phyloP scores from a whole-genome alignment of 768 basidiomycete species.

The Cystobasidium tubakii region DNA sequence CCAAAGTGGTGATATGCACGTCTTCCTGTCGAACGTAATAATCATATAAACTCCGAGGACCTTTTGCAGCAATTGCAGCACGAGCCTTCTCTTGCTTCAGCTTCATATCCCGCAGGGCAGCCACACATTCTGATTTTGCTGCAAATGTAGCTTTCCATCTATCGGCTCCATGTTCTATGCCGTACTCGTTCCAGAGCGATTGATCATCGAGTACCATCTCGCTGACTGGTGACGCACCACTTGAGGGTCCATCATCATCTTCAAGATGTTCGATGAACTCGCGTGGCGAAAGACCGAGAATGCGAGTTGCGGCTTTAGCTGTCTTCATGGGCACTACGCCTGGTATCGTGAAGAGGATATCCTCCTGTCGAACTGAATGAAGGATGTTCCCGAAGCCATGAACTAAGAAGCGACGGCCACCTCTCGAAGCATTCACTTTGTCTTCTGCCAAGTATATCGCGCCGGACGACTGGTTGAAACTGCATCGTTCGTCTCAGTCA shows the following conservation, averaged over 20 bases:
- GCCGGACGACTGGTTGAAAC: constrained; percentile 15
- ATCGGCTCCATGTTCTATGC: not conserved
- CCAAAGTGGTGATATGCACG: not conserved
- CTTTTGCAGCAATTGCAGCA: not conserved
- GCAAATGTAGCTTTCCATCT: constrained; percentile 21
- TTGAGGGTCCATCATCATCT: not conserved
- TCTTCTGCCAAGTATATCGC: constrained; percentile 16
- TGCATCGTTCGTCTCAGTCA: not conserved
- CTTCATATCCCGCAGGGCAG: not conserved
- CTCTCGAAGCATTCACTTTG: not conserved
- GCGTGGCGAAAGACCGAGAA: constrained; percentile 19
- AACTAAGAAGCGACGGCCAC: constrained; percentile 10
- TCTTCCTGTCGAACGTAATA: not conserved
- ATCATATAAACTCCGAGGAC: constrained; percentile 4
- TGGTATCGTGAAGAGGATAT: constrained; percentile 21
- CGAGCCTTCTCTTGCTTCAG: constrained; percentile 15
- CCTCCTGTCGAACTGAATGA: constrained; percentile 3
- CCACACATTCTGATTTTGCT: constrained; percentile 18
- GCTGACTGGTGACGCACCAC: not conserved
- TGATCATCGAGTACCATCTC: constrained; percentile 1
- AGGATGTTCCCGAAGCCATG: constrained; percentile 17
- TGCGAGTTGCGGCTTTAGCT: not conserved
- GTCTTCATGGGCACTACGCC: not conserved
- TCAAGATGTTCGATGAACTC: constrained; percentile 19
- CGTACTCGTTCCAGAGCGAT: not conserved